phyloP scores from a whole-genome alignment of 2,329 filamentous ascomycete genomes.

The Dendrostoma leiphaemia region DNA sequence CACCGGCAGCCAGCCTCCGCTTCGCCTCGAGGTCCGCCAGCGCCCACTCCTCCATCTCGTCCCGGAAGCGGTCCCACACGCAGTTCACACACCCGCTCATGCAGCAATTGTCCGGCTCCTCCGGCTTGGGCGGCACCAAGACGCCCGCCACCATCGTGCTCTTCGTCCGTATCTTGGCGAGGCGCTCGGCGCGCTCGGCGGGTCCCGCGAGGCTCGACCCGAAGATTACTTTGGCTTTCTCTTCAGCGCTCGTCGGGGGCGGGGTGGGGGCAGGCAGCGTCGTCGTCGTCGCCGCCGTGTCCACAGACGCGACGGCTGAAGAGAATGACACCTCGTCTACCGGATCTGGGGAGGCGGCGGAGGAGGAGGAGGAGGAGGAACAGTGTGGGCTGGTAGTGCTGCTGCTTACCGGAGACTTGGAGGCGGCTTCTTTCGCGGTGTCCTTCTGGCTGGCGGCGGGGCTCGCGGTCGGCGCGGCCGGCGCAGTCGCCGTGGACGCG shows the following conservation, averaged over 20 bases:
- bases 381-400: background rate
- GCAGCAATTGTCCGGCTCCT: conserved; percentile 96
- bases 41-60: conserved; percentile 91
- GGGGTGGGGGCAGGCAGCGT: conserved; percentile 34
- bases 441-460: conserved; percentile 17
- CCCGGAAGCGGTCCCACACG: conserved; percentile 88
- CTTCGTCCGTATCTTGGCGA: conserved; percentile 55
- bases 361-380: conserved; percentile 1
- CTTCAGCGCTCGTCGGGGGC: conserved; percentile 47
- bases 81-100: conserved; percentile 99
- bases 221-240: conserved; percentile 70
- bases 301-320: too few relatives aligned
- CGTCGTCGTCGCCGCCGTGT: conserved; percentile 30
- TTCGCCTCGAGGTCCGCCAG: conserved; percentile 63
- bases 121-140: conserved; percentile 76
- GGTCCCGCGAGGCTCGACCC: conserved; percentile 76
- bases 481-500: conserved; percentile 14
- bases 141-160: conserved; percentile 73
- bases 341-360: background rate
- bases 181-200: conserved; percentile 61
- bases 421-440: conserved; percentile 17
- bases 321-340: conserved; percentile 9
- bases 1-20: conserved; percentile 42
- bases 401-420: conserved; percentile 15
- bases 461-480: conserved; percentile 11